Conservation (phyloP, 2,329 filamentous ascomycete species). For the Stagonosporopsis rhizophila region DNA sequence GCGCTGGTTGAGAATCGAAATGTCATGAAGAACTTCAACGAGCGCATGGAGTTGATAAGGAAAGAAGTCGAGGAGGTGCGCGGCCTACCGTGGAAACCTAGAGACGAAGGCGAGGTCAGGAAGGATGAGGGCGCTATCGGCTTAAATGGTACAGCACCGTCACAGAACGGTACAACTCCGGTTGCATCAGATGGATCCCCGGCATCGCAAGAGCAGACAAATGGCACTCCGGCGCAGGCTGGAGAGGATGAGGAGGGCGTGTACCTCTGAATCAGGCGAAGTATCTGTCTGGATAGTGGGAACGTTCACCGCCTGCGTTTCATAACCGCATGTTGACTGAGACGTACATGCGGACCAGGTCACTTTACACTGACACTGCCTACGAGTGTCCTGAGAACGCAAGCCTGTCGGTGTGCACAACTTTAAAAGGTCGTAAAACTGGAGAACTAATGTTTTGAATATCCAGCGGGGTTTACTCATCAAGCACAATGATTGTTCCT, state of each 20-base stretch:
- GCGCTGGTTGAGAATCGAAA: constrained; percentile 75
- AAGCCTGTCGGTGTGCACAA: neutral
- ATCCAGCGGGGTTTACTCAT: neutral
- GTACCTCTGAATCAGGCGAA: constrained; percentile 4
- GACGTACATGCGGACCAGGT: neutral
- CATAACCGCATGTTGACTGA: neutral
- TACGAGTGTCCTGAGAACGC: neutral
- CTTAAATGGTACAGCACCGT: neutral
- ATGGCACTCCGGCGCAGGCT: neutral
- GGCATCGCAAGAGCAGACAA: neutral
- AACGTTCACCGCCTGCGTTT: too few relatives aligned
- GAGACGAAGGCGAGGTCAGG: constrained; percentile 27
- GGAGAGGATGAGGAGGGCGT: constrained; percentile 16
- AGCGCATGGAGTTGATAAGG: constrained; percentile 69
- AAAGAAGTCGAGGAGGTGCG: constrained; percentile 68
- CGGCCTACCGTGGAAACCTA: constrained; percentile 60
- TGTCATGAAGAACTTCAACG: constrained; percentile 72
- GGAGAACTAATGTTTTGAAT: neutral
- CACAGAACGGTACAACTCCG: neutral
- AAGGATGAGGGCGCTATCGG: constrained; percentile 14
- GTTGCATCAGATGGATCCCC: neutral
- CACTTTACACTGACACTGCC: neutral
- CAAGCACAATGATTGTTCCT: neutral
- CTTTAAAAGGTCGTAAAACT: neutral
- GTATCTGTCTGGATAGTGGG: neutral